Base-by-base conservation (phyloP, 495 filamentous ascomycete genomes). In the Margaritispora aquatica region DNA sequence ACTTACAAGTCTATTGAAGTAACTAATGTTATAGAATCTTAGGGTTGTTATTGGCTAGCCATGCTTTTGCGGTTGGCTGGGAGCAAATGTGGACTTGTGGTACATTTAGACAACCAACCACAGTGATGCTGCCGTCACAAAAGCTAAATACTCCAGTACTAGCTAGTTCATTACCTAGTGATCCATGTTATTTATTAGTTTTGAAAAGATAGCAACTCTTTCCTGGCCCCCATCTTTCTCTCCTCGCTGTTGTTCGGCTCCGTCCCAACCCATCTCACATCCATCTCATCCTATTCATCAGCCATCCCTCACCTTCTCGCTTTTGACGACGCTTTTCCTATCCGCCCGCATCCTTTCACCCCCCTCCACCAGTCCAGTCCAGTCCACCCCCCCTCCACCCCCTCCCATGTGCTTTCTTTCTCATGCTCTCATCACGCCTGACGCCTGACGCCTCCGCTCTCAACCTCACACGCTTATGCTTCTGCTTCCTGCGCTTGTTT, bases 321-420 rank as follows among this genome's bases (percentile, higher is more conserved):
- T n/a, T n/a, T n/a, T n/a, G n/a, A n/a, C n/a, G n/a, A n/a, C n/a
- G n/a, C n/a, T n/a, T n/a, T n/a, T n/a, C n/a, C n/a, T n/a, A n/a
- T n/a, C n/a, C n/a, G n/a, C n/a, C n/a, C n/a, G n/a, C n/a, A n/a
- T n/a, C n/a, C n/a, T n/a, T n/a, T n/a, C n/a, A n/a, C n/a, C n/a
- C n/a, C n/a, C n/a, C n/a, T n/a, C n/a, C n/a, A n/a, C n/a, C 44
- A 48, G 44, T 48, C 44, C 44, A 48, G 44, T 48, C 44, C 44
- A 48, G 44, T 22, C 49, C 49, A 51, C 15, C 21, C 20, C 49
- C 19, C 15, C 51, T 19, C 24, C 49, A 23, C 13, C 24, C 49
- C 34, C 4, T 47, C 24, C 54, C 11, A 31, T 22, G 22, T 20
- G 21, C 26, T 56, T 38, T 26, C 34, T n/a, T 19, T 23, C n/a